Evolutionary conservation across 2,329 filamentous ascomycete species (phyloP).

Genomic region (Trichoderma semiorbis): DNA sequence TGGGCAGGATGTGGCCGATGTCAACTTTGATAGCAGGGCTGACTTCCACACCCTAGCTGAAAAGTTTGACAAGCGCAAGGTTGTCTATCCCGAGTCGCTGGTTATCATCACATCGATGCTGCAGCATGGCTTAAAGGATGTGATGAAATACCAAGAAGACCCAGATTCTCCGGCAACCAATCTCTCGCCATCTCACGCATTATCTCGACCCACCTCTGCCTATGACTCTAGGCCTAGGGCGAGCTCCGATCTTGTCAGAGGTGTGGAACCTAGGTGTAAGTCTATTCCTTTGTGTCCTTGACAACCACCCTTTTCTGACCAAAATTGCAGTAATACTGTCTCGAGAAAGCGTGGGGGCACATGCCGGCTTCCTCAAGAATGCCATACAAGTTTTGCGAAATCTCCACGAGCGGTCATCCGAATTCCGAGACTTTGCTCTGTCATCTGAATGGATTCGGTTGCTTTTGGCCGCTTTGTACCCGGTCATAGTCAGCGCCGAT

Average conservation of each 20-base stretch:
- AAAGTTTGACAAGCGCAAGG: slow-evolving; percentile 64
- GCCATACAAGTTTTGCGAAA: slow-evolving; percentile 77
- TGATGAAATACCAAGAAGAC: slow-evolving; percentile 60
- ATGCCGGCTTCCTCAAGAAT: slow-evolving; percentile 66
- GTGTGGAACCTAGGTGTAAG: slow-evolving; percentile 54
- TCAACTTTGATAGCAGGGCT: slow-evolving; percentile 70
- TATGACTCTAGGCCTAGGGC: slow-evolving; percentile 39
- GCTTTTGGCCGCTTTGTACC: slow-evolving; percentile 77
- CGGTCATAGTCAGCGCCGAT: slow-evolving; percentile 82
- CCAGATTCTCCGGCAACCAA: slow-evolving; percentile 48
- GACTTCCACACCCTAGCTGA: slow-evolving; percentile 72
- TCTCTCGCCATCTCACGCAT: slow-evolving; percentile 6
- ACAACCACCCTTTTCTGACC: slow-evolving; percentile 10
- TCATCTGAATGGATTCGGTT: slow-evolving; percentile 78
- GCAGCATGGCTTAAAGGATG: slow-evolving; percentile 73
- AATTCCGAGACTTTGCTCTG: slow-evolving; percentile 79
- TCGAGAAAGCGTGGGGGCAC: slow-evolving; percentile 45
- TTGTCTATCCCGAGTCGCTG: slow-evolving; percentile 74
- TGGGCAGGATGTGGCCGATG: slow-evolving; percentile 71
- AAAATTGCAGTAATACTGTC: slow-evolving; percentile 26
- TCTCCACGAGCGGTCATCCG: slow-evolving; percentile 69
- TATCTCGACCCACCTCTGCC: slow-evolving; percentile 8
- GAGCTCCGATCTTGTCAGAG: slow-evolving; percentile 62
- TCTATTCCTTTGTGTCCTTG: neutral
- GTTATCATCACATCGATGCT: slow-evolving; percentile 83